Conservation (phyloP, 305 asterid species). For the Stenogyne calaminthoides region DNA sequence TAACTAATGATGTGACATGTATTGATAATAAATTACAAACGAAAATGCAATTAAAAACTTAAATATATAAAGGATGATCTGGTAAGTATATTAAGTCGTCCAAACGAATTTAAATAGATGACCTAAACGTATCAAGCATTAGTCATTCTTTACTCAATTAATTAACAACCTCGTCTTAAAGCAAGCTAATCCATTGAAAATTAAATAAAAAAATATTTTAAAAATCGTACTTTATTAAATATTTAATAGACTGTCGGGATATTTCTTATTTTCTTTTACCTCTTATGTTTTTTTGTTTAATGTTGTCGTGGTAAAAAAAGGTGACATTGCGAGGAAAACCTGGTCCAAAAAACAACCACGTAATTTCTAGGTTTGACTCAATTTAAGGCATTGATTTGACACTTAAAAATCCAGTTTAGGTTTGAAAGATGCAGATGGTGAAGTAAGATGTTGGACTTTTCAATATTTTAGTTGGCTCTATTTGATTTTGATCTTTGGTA, state of each 20-base stretch:
- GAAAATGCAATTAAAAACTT: not conserved
- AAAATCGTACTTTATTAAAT: not conserved
- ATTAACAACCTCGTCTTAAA: constrained; percentile 1
- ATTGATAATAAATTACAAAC: not conserved
- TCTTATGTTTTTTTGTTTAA: not conserved
- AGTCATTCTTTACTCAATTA: constrained; percentile 8
- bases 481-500: not conserved
- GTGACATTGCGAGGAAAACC: not conserved
- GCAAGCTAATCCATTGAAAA: not conserved
- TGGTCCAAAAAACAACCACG: not conserved
- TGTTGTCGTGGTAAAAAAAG: not conserved
- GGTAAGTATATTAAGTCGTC: not conserved
- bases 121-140: constrained; percentile 24
- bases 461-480: not conserved
- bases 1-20: not conserved
- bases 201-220: not conserved
- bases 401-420: constrained; percentile 50
- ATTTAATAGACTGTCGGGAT: not conserved
- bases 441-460: constrained; percentile 49
- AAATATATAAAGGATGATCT: not conserved
- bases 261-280: not conserved
- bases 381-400: constrained; percentile 29
- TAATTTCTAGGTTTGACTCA: constrained; percentile 40
- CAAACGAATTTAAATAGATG: constrained; percentile 12
- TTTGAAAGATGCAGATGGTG: constrained; percentile 52